A percentile compares a stretch with the other conserved stretches of the same genome.
phyloP scores from a whole-genome alignment of 495 filamentous ascomycete genomes.

The Geopyxis carbonaria region DNA sequence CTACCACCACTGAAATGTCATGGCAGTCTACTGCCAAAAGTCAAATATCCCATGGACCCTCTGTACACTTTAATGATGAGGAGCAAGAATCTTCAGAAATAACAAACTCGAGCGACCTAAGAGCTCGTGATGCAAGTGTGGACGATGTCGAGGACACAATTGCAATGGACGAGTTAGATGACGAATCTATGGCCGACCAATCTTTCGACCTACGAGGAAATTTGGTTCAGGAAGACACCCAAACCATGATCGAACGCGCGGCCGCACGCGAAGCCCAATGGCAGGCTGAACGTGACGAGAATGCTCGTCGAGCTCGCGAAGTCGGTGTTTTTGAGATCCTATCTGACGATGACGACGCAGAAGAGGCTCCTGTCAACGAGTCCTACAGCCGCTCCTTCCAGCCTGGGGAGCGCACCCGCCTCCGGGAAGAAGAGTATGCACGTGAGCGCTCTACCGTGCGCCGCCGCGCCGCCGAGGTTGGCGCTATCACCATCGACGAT shows the following conservation, averaged over 20 bases:
- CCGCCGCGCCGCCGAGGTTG: conserved; percentile 10
- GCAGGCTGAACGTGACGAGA: conserved; percentile 9
- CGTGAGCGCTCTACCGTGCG: conserved; percentile 8
- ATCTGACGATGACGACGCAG: background rate
- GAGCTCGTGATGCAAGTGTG: conserved; percentile 1
- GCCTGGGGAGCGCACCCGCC: conserved; percentile 4
- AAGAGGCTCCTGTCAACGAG: background rate
- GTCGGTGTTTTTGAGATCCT: conserved; percentile 6
- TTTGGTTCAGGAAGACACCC: too few species aligned
- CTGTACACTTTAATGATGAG: background rate
- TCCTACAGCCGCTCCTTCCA: background rate
- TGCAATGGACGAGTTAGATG: too few species aligned
- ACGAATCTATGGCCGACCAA: too few species aligned
- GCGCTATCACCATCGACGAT: conserved; percentile 9
- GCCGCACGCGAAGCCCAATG: conserved; percentile 5
- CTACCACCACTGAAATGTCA: too few species aligned
- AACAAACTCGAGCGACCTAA: too few species aligned
- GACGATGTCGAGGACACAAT: conserved; percentile 1
- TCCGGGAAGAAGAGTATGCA: conserved; percentile 7
- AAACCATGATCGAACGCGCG: background rate
- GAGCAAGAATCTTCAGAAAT: too few species aligned
- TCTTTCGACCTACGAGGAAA: too few species aligned
- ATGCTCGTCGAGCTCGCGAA: conserved; percentile 6
- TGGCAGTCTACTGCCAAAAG: too few species aligned
- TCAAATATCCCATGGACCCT: too few species aligned